These are phyloP conservation scores for Groenewaldozyma auringiensis DNA, from an alignment of 1,139 yeast species.

Conservation along the genomic window DNA sequence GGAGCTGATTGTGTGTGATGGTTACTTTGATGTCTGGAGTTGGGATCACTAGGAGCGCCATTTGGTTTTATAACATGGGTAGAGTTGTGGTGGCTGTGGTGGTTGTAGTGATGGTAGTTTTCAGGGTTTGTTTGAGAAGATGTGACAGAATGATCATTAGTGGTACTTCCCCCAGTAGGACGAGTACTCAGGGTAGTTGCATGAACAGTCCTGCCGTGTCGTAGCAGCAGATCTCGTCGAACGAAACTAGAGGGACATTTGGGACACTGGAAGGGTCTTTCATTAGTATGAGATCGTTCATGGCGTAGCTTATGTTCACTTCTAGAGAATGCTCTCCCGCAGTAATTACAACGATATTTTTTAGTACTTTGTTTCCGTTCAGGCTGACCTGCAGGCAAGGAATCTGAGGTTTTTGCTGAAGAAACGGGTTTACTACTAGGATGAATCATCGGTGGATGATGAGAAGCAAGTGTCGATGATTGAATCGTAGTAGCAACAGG, in stretches of 20 bases:
- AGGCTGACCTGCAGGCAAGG: not conserved
- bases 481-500: too few relatives aligned
- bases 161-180: not conserved
- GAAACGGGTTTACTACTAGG: too few relatives aligned
- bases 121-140: too few relatives aligned
- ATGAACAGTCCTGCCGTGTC: constrained; percentile 77
- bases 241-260: constrained; percentile 69
- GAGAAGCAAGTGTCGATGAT: too few relatives aligned
- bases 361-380: constrained; percentile 11
- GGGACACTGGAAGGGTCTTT: constrained; percentile 70
- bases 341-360: constrained; percentile 69
- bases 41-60: too few relatives aligned
- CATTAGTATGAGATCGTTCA: constrained; percentile 77
- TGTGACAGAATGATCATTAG: not conserved
- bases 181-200: not conserved
- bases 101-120: too few relatives aligned
- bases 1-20: not conserved
- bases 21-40: too few relatives aligned
- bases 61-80: too few relatives aligned
- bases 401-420: not conserved
- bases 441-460: too few relatives aligned
- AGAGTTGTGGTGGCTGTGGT: too few relatives aligned
- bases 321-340: constrained; percentile 73
- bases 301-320: constrained; percentile 79
- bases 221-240: constrained; percentile 62